A percentile compares a stretch with the other conserved stretches of the same genome.
These are phyloP conservation scores for Meyerozyma elateridarum DNA, from an alignment of 1,139 yeast species.

Conservation along the genomic window DNA sequence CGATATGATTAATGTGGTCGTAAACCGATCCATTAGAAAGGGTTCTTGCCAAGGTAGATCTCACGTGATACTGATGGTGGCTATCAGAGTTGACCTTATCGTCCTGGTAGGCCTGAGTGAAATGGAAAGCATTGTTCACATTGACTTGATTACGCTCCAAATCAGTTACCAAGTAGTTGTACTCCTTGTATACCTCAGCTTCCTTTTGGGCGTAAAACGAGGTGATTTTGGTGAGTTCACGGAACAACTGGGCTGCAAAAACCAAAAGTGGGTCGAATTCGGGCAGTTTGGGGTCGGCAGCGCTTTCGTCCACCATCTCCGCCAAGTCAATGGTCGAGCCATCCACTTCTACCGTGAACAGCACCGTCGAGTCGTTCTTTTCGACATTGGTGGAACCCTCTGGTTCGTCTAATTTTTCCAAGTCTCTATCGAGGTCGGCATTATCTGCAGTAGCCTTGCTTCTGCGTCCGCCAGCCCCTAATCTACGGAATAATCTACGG, in stretches of 20 bases:
- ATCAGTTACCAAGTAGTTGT: conserved; percentile 40
- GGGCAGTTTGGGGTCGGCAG: neutral
- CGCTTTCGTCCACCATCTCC: neutral
- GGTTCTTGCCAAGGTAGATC: conserved; percentile 25
- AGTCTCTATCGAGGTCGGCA: conserved; percentile 4
- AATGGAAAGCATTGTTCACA: conserved; percentile 26
- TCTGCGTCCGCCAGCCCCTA: conserved; percentile 1
- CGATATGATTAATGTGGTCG: conserved; percentile 24
- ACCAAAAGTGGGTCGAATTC: conserved; percentile 42
- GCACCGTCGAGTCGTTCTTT: conserved; percentile 3
- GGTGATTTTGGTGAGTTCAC: conserved; percentile 53
- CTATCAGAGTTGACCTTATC: conserved; percentile 16
- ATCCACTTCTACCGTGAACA: conserved; percentile 5
- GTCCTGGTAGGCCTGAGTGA: conserved; percentile 22
- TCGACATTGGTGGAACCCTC: too few species aligned
- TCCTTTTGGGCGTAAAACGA: conserved; percentile 50
- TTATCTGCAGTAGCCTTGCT: too few species aligned
- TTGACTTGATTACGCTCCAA: conserved; percentile 27
- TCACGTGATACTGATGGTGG: conserved; percentile 23
- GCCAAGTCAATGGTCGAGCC: conserved; percentile 2
- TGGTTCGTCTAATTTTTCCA: too few species aligned
- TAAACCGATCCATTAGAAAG: conserved; percentile 27
- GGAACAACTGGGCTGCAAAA: conserved; percentile 49
- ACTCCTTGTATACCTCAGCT: conserved; percentile 40
- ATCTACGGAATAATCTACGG: conserved; percentile 1